phyloP scores from a whole-genome alignment of 306 rosid genomes.

The Corylus americana region DNA sequence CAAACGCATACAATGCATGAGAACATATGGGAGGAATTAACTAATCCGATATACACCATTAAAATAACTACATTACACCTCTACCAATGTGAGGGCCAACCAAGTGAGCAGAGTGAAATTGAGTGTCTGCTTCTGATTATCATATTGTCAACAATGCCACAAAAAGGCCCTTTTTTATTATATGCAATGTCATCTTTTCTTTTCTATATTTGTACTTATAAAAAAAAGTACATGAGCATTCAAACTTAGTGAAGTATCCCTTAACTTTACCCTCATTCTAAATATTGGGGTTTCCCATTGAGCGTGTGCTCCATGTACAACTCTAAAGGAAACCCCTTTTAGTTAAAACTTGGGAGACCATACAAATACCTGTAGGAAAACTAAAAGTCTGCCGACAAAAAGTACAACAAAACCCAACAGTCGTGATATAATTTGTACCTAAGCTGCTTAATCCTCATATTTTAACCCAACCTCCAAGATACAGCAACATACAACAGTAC shows the following conservation, averaged over 20 bases:
- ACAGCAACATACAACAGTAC: background rate
- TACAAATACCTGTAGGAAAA: background rate
- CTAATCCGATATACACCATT: background rate
- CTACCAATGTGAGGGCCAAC: background rate
- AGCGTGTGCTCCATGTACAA: background rate
- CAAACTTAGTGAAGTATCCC: background rate
- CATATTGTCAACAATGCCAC: background rate
- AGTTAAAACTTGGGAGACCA: background rate
- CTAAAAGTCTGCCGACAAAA: background rate
- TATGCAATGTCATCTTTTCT: background rate
- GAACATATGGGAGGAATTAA: background rate
- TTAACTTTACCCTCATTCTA: background rate
- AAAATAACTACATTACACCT: background rate
- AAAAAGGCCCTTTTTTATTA: background rate
- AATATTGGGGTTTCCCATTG: background rate
- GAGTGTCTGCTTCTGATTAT: too few species aligned
- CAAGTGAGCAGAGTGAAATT: background rate
- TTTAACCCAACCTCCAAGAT: background rate
- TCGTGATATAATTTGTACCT: background rate
- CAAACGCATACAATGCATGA: background rate
- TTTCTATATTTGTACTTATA: background rate
- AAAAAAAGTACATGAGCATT: background rate
- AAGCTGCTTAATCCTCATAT: background rate
- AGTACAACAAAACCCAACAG: too few species aligned
- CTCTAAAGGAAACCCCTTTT: background rate